Percentiles rank a stretch among this genome's conserved stretches.
Conservation (phyloP, 257 asterid genomes). For the Solanum chilense region DNA sequence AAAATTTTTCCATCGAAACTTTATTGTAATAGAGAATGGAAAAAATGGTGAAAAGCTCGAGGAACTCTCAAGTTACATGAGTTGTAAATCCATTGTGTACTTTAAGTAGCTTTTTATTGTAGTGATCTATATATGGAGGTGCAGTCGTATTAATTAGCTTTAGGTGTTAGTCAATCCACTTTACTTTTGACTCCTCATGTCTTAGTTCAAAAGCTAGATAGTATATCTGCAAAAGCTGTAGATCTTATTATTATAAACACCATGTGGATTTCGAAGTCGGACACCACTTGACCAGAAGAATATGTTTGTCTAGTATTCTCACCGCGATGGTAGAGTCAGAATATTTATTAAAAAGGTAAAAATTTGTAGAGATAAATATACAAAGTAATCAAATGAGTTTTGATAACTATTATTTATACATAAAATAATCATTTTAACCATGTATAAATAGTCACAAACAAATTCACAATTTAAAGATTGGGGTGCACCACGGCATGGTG, state of each 20-base stretch:
- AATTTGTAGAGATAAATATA: too few species aligned
- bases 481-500: too few species aligned
- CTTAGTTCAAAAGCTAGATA: not conserved
- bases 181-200: not conserved
- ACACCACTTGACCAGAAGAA: not conserved
- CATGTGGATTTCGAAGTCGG: not conserved
- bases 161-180: not conserved
- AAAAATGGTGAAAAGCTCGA: not conserved
- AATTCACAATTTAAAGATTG: too few species aligned
- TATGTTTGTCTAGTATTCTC: not conserved
- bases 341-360: too few species aligned
- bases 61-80: not conserved
- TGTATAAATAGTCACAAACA: too few species aligned
- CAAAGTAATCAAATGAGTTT: too few species aligned
- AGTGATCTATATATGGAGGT: not conserved
- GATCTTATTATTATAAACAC: not conserved
- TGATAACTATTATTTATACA: too few species aligned
- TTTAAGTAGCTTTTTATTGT: not conserved
- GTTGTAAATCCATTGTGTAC: not conserved
- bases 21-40: not conserved
- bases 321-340: fast-evolving
- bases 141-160: not conserved
- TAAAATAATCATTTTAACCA: too few species aligned
- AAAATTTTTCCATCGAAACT: not conserved
- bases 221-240: not conserved